These are phyloP conservation scores for Saccharum spontaneum DNA, from an alignment of 176 grass and related monocot species.

Conservation along the genomic window DNA sequence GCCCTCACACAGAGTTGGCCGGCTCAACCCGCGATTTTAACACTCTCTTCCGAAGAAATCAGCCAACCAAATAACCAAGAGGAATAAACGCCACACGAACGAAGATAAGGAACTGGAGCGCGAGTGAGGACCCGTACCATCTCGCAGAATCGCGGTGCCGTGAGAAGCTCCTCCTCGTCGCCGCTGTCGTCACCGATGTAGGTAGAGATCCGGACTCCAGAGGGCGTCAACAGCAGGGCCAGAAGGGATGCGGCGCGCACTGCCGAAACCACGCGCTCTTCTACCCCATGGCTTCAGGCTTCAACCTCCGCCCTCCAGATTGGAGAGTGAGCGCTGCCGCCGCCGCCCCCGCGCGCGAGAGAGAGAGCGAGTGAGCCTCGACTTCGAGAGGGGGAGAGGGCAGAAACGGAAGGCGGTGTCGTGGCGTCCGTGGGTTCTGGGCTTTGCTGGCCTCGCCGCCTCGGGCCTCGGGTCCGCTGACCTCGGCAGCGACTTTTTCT, in stretches of 20 bases:
- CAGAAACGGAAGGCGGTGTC: neutral
- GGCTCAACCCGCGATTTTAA: neutral
- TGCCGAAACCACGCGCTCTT: neutral
- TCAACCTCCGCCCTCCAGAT: too few species aligned
- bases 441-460: too few species aligned
- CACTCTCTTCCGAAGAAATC: neutral
- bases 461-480: neutral
- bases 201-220: neutral
- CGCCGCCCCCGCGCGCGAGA: too few species aligned
- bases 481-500: too few species aligned
- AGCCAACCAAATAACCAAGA: neutral
- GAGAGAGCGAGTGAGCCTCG: neutral
- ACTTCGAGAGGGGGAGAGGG: too few species aligned
- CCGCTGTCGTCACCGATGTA: neutral
- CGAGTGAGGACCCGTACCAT: slow-evolving; percentile 3
- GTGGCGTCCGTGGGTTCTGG: too few species aligned
- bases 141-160: neutral
- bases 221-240: neutral
- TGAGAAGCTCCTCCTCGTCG: neutral
- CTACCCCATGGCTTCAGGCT: neutral
- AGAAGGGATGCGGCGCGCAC: neutral
- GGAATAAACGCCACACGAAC: neutral
- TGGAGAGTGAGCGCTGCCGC: neutral
- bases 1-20: neutral
- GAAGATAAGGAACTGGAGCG: neutral